A percentile compares a stretch with the other conserved stretches of the same genome.
Evolutionary conservation across 768 basidiomycete genomes (phyloP).

Genomic region (Cystobasidium onofrii): DNA sequence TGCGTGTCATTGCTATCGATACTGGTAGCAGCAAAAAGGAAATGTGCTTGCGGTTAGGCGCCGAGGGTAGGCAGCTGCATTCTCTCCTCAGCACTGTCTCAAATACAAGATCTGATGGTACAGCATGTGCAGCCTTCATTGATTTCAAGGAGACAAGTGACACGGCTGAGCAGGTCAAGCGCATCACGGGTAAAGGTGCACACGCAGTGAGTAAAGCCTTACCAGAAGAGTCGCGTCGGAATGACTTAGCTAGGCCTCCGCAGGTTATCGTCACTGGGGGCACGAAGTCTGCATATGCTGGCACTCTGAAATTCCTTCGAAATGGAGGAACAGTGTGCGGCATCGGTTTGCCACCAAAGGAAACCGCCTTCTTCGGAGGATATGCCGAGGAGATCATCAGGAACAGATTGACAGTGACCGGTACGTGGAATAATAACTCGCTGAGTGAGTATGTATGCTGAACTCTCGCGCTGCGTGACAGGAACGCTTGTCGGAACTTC

Average conservation of each 20-base stretch:
- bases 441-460: too few relatives aligned
- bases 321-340: slow-evolving; percentile 62
- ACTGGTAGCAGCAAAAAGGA: slow-evolving; percentile 64
- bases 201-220: slow-evolving; percentile 51
- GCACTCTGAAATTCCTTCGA: slow-evolving; percentile 60
- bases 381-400: slow-evolving; percentile 2
- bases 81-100: slow-evolving; percentile 44
- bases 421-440: too few relatives aligned
- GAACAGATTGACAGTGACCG: not conserved
- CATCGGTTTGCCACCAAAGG: slow-evolving; percentile 59
- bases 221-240: too few relatives aligned
- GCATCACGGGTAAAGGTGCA: slow-evolving; percentile 56
- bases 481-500: not conserved
- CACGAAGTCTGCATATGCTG: slow-evolving; percentile 47
- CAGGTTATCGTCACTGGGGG: slow-evolving; percentile 44
- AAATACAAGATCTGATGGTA: slow-evolving; percentile 37
- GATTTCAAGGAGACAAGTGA: slow-evolving; percentile 65
- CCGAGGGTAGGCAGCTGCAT: slow-evolving; percentile 48
- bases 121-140: slow-evolving; percentile 48
- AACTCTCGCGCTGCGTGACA: not conserved
- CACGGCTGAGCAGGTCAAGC: slow-evolving; percentile 58
- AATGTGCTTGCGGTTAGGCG: slow-evolving; percentile 57
- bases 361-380: slow-evolving; percentile 6
- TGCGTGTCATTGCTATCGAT: slow-evolving; percentile 71
- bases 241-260: too few relatives aligned